phyloP scores from a whole-genome alignment of 371 early-diverging fungal genomes.

The Mucor mucedo region DNA sequence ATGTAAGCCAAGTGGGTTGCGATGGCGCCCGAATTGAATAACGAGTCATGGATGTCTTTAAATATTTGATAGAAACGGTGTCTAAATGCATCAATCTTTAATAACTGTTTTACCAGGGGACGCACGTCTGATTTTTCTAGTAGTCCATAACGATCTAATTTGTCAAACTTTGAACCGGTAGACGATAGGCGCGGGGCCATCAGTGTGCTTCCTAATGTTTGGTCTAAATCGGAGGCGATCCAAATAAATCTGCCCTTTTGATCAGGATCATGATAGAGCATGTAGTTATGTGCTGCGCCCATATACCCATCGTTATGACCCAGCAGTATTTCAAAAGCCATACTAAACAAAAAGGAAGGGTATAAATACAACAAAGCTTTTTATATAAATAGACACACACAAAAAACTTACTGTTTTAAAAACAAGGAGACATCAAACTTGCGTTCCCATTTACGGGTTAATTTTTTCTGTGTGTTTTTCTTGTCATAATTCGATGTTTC shows the following conservation, averaged over 20 bases:
- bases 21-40: conserved; percentile 14
- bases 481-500: not conserved
- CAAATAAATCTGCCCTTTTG: conserved; percentile 31
- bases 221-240: conserved; percentile 44
- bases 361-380: no score
- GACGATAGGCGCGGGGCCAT: not conserved
- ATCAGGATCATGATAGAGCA: conserved; percentile 37
- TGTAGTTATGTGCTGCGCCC: conserved; percentile 44
- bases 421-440: conserved; percentile 49
- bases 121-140: conserved; percentile 14
- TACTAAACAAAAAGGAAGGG: conserved; percentile 15
- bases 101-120: conserved; percentile 29
- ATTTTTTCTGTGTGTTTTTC: conserved; percentile 2
- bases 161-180: not conserved
- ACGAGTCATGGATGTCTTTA: conserved; percentile 11
- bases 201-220: conserved; percentile 43
- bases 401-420: conserved; percentile 42
- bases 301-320: conserved; percentile 47
- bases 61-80: conserved; percentile 24
- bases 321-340: conserved; percentile 39
- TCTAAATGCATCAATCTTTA: conserved; percentile 24
- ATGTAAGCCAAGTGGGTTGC: conserved; percentile 14
- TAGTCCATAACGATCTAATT: conserved; percentile 31
- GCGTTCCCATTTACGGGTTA: conserved; percentile 37
- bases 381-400: not conserved